Percentiles rank a stretch among this genome's conserved stretches.
These are phyloP conservation scores for Coniochaeta sp. DNA, from an alignment of 2,329 filamentous ascomycete species.

Conservation along the genomic window DNA sequence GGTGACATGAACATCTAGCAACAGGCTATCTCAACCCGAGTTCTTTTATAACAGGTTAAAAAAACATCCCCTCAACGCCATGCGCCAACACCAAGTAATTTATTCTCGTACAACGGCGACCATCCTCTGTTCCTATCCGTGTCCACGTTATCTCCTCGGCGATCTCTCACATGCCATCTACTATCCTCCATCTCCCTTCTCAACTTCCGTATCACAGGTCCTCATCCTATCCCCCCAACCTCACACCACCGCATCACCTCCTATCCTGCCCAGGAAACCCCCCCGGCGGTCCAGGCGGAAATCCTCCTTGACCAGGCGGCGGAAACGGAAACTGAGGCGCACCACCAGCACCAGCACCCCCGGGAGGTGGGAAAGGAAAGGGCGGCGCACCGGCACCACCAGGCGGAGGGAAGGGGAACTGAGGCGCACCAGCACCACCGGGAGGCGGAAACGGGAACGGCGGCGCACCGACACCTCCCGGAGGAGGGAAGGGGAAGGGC, in stretches of 20 bases:
- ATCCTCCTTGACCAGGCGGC: background rate
- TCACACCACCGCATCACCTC: background rate
- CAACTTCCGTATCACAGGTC: background rate
- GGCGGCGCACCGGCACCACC: slow-evolving; percentile 17
- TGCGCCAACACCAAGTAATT: background rate
- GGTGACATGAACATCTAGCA: background rate
- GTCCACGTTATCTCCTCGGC: background rate
- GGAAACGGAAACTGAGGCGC: slow-evolving; percentile 4
- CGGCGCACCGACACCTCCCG: slow-evolving; percentile 21
- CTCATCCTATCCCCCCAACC: background rate
- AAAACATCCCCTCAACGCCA: background rate
- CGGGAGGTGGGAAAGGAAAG: slow-evolving; percentile 8
- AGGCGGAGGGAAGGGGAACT: slow-evolving; percentile 2
- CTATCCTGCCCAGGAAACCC: background rate
- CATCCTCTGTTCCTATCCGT: background rate
- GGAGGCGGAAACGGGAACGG: slow-evolving; percentile 9
- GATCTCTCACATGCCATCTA: background rate
- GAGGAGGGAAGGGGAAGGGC: slow-evolving; percentile 18
- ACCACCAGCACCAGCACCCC: slow-evolving; percentile 2
- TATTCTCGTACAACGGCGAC: background rate
- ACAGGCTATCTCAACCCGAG: background rate
- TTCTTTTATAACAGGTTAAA: background rate
- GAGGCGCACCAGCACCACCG: slow-evolving; percentile 1
- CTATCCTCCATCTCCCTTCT: background rate
- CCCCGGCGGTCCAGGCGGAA: background rate